phyloP scores from a whole-genome alignment of 345 rosid species.

The Noccaea bulbosa region DNA sequence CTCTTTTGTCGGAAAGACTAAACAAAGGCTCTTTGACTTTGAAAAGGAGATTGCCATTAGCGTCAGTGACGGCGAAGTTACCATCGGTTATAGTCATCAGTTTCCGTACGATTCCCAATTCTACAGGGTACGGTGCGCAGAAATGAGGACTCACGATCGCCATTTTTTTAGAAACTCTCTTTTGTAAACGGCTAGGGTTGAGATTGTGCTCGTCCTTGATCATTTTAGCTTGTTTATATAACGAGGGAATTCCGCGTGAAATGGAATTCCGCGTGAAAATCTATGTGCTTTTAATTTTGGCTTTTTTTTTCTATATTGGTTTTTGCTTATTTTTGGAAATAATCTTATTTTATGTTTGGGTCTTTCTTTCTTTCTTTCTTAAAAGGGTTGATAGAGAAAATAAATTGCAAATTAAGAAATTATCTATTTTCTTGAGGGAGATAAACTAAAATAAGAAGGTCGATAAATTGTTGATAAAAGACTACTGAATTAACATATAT shows the following conservation, averaged over 20 bases:
- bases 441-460: no score
- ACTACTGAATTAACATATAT: no score
- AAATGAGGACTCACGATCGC: conserved; percentile 44
- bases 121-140: conserved; percentile 45
- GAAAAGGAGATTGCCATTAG: conserved; percentile 47
- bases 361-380: no score
- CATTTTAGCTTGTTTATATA: conserved; percentile 16
- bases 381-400: no score
- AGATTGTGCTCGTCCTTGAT: conserved; percentile 6
- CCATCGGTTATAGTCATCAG: conserved; percentile 47
- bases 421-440: no score
- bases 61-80: conserved; percentile 50
- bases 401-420: no score
- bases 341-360: neutral
- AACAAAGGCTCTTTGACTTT: conserved; percentile 43
- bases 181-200: neutral
- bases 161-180: conserved; percentile 36
- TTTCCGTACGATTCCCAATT: conserved; percentile 45
- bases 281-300: neutral
- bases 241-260: neutral
- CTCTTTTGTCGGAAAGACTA: conserved; percentile 39
- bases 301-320: neutral
- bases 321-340: neutral
- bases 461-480: no score
- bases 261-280: conserved; percentile 9